Percentiles rank a stretch among this genome's conserved stretches.
Evolutionary conservation across 345 rosid species (phyloP).

Genomic region (Eutrema heterophyllum): DNA sequence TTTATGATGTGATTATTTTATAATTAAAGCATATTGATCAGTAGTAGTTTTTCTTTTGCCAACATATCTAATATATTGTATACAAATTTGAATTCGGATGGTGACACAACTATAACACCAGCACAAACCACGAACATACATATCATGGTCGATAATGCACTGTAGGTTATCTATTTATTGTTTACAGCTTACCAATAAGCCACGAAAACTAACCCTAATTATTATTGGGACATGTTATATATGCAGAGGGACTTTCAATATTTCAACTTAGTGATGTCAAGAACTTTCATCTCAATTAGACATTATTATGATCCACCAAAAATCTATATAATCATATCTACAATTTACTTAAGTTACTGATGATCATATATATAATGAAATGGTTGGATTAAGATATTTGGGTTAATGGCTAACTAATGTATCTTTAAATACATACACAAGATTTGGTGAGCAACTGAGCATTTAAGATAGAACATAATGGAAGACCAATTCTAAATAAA

Average conservation of each 20-base stretch:
- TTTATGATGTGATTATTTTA: neutral
- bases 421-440: neutral
- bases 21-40: neutral
- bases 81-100: neutral
- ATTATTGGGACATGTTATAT: neutral
- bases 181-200: neutral
- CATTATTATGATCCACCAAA: neutral
- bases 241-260: neutral
- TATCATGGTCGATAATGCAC: neutral
- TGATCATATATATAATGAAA: neutral
- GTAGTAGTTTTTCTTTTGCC: neutral
- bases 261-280: neutral
- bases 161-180: neutral
- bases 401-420: neutral
- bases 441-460: neutral
- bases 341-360: neutral
- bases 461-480: neutral
- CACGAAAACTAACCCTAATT: neutral
- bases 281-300: neutral
- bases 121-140: neutral
- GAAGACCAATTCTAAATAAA: neutral
- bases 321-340: neutral
- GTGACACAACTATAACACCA: neutral
- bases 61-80: neutral
- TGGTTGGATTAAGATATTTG: neutral